Conservation (phyloP, 2,329 filamentous ascomycete genomes). For the Trematosphaeria pertusa region DNA sequence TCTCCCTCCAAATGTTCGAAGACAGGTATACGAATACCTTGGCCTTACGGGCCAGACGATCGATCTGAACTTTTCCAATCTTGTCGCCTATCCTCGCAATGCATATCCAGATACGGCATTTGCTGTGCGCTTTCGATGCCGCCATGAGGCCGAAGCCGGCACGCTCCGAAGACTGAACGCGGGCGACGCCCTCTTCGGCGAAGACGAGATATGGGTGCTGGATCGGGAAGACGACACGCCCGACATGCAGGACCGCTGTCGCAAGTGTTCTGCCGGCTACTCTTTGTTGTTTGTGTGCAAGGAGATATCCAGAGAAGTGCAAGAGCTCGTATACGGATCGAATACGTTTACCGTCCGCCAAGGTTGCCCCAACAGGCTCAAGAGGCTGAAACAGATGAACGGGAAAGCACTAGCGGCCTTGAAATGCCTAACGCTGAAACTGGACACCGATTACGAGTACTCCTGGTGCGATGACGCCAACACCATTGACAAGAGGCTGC, state of each 20-base stretch:
- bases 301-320: neutral
- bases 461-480: no score
- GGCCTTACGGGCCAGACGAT: neutral
- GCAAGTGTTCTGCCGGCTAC: neutral
- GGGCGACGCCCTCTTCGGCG: neutral
- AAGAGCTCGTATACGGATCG: neutral
- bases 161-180: neutral
- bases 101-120: neutral
- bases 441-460: no score
- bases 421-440: no score
- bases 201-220: neutral
- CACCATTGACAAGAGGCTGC: no score
- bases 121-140: neutral
- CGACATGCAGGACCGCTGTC: no score
- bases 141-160: neutral
- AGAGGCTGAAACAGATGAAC: neutral
- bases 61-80: constrained; percentile 1
- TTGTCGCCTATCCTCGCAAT: neutral
- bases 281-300: neutral
- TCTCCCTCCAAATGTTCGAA: neutral
- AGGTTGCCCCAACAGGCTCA: neutral
- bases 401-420: neutral
- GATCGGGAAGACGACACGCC: no score
- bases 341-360: neutral
- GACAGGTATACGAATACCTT: neutral